Base-by-base conservation (phyloP, 2,329 filamentous ascomycete genomes). In the Penicillium hesseltinei region DNA sequence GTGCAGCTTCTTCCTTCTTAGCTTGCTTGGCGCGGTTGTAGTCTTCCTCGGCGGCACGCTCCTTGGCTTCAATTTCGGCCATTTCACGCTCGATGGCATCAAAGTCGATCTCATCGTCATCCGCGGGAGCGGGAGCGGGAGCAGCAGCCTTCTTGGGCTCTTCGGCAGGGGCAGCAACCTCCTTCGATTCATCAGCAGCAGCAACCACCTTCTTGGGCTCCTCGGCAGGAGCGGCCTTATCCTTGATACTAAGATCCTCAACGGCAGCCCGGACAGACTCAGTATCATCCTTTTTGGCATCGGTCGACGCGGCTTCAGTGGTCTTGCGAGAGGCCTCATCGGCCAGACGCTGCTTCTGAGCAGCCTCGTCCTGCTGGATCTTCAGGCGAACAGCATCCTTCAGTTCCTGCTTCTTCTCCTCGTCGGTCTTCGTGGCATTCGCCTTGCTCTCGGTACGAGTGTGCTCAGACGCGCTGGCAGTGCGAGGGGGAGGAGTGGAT, bases 321-420 rank as follows among this genome's bases (percentile, higher is more conserved):
- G 67, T 55, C 60, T 74, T 73, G 27, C 63, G 62, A 48, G 68
- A 73, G 29, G 75, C 73, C 52, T 77, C 73, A 33, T 83, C 80
- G 65, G 81, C 81, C 52, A 77, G 72, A 59, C 73, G 73, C 57
- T 79, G 73, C 57, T 79, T 78, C 55, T 80, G 75, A 53, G 74
- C 75, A 40, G 75, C 80, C 54, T 86, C 85, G 51, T 84, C 84
- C 70, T 87, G 85, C 58, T 80, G 77, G 64, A 83, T 80, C 68
- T 79, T 80, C 64, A 78, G 74, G 29, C 75, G 76, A 52, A 81
- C 76, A 13, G 77, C 75, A 57, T 80, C 78, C 71, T 82, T 83
- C 70, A 96, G 88, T 71, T 91, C 88, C 72, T 89, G 86, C 74
- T 89, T 88, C 62, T 91, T 91, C 76, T 96, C 89, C 72, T 93